Conservation (phyloP, 2,329 filamentous ascomycete genomes). For the Aspergillus terreus region DNA sequence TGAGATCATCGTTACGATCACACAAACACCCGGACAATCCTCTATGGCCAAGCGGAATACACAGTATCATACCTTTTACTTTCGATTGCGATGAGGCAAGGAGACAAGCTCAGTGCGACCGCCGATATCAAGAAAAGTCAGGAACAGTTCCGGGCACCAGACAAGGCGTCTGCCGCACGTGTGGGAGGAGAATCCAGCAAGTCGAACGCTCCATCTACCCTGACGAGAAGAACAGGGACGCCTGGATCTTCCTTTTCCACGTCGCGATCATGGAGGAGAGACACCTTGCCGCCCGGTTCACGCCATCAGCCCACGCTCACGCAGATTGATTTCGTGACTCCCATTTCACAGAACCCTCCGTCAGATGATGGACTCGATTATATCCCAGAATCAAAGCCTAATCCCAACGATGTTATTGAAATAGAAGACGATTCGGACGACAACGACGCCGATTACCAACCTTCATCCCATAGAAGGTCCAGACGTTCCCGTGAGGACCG, state of each 20-base stretch:
- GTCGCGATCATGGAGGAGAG: slow-evolving; percentile 18
- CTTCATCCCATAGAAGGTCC: slow-evolving; percentile 8
- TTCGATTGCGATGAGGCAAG: slow-evolving; percentile 26
- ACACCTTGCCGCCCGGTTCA: slow-evolving; percentile 13
- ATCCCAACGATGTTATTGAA: slow-evolving; percentile 19
- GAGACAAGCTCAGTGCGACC: slow-evolving; percentile 9
- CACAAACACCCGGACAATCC: background rate
- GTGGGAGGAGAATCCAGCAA: slow-evolving; percentile 14
- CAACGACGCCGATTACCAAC: slow-evolving; percentile 20
- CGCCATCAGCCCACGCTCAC: slow-evolving; percentile 38
- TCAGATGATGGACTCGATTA: slow-evolving; percentile 29
- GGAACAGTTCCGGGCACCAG: slow-evolving; percentile 20
- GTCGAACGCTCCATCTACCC: slow-evolving; percentile 13
- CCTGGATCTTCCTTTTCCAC: slow-evolving; percentile 15
- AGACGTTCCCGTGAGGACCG: slow-evolving; percentile 8
- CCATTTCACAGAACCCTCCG: slow-evolving; percentile 11
- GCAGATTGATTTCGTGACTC: slow-evolving; percentile 39
- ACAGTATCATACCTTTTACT: too few relatives aligned
- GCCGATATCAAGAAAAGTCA: slow-evolving; percentile 11
- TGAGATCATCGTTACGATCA: background rate
- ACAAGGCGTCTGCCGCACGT: slow-evolving; percentile 10
- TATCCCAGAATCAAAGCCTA: slow-evolving; percentile 16
- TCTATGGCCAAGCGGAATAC: too few relatives aligned
- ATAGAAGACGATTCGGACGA: slow-evolving; percentile 23
- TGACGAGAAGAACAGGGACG: slow-evolving; percentile 10